phyloP scores from a whole-genome alignment of 805 yeast species.

The Saturnispora sanitii region DNA sequence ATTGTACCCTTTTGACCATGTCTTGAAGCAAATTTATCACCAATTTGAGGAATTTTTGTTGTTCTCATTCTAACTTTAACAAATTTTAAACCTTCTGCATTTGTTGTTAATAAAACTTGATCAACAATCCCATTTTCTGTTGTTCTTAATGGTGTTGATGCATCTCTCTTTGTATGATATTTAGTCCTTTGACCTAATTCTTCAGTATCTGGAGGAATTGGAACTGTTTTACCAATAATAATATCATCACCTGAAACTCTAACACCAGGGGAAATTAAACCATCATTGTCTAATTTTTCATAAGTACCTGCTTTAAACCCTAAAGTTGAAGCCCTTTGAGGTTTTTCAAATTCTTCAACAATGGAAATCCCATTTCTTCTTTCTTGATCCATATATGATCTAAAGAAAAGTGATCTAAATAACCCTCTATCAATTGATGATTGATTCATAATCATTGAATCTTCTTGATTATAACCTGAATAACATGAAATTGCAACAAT shows the following conservation, averaged over 20 bases:
- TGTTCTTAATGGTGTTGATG: conserved; percentile 91
- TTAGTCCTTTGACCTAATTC: conserved; percentile 98
- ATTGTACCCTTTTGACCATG: conserved; percentile 99
- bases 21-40: conserved; percentile 98
- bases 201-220: conserved; percentile 98
- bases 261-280: conserved; percentile 94
- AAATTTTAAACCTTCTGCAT: conserved; percentile 95
- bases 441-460: conserved; percentile 99
- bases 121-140: conserved; percentile 98
- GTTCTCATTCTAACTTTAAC: conserved; percentile 99
- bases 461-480: conserved; percentile 98
- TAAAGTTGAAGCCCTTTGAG: conserved; percentile 86
- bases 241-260: conserved; percentile 99
- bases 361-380: conserved; percentile 98
- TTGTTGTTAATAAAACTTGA: conserved; percentile 92
- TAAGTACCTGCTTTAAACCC: conserved; percentile 97
- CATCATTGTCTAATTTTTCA: conserved; percentile 97
- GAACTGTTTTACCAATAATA: conserved; percentile 97
- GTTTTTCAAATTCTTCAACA: conserved; percentile 95
- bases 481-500: conserved; percentile 97
- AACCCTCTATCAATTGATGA: conserved; percentile 94
- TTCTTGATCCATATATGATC: conserved; percentile 98
- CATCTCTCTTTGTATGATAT: conserved; percentile 97
- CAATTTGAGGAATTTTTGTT: conserved; percentile 96
- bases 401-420: conserved; percentile 89